Conservation (phyloP, 805 yeast genomes). For the Candida boleticola region DNA sequence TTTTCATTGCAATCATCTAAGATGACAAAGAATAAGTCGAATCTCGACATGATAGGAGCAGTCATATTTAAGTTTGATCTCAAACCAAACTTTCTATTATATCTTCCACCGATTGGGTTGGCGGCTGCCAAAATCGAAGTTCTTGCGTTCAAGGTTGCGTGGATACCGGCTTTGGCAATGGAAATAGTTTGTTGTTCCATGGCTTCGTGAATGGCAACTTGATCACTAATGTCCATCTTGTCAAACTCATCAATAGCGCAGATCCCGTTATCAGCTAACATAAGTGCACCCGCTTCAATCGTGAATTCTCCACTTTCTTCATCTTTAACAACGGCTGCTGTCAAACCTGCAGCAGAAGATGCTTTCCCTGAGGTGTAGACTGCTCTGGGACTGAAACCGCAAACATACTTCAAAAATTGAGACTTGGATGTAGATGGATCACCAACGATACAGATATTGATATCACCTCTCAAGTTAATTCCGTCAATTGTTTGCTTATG, state of each 20-base stretch:
- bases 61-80: conserved; percentile 91
- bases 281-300: conserved; percentile 97
- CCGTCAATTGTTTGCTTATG: conserved; percentile 94
- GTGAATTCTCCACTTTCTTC: conserved; percentile 97
- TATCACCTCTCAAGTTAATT: conserved; percentile 92
- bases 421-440: conserved; percentile 98
- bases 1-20: conserved; percentile 92
- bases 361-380: conserved; percentile 98
- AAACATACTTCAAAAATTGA: conserved; percentile 90
- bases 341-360: conserved; percentile 96
- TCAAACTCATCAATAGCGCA: conserved; percentile 99
- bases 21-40: conserved; percentile 91
- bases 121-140: conserved; percentile 98
- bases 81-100: conserved; percentile 80
- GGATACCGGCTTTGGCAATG: conserved; percentile 98
- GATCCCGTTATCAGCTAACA: conserved; percentile 97
- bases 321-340: conserved; percentile 96
- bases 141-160: conserved; percentile 95
- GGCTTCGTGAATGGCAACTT: conserved; percentile 98
- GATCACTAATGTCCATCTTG: conserved; percentile 93
- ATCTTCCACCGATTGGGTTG: conserved; percentile 95
- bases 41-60: conserved; percentile 98
- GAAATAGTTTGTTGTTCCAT: conserved; percentile 99
- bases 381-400: conserved; percentile 88
- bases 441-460: conserved; percentile 93